Evolutionary conservation across 2,329 filamentous ascomycete genomes (phyloP).

Genomic region (Penicillium sp.): DNA sequence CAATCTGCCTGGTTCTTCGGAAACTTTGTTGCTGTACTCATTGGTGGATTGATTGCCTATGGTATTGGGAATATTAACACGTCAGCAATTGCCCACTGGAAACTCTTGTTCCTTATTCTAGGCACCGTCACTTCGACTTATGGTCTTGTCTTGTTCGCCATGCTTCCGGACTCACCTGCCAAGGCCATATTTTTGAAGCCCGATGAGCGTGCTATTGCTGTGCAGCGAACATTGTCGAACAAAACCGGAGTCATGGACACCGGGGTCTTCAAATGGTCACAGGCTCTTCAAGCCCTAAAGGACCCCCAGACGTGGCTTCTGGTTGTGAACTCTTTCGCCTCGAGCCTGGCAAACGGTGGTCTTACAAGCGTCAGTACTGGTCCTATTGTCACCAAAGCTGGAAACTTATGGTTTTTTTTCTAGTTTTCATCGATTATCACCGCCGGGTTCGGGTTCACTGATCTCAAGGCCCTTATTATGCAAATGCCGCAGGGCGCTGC

Average conservation of each 20-base stretch:
- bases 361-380: slow-evolving; percentile 13
- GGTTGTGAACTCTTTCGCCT: slow-evolving; percentile 12
- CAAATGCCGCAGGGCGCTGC: slow-evolving; percentile 20
- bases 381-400: too few relatives aligned
- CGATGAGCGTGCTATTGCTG: slow-evolving; percentile 8
- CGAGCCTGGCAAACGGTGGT: slow-evolving; percentile 16
- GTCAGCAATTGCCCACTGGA: slow-evolving; percentile 1
- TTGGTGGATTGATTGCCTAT: slow-evolving; percentile 31
- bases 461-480: slow-evolving; percentile 16
- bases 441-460: slow-evolving; percentile 15
- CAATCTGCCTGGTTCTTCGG: slow-evolving; percentile 20
- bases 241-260: slow-evolving; percentile 12
- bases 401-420: not conserved
- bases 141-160: not conserved
- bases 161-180: slow-evolving; percentile 3
- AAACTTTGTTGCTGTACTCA: slow-evolving; percentile 20
- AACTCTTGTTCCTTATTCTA: slow-evolving; percentile 11
- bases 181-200: slow-evolving; percentile 5
- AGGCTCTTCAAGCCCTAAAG: slow-evolving; percentile 7
- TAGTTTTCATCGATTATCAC: slow-evolving; percentile 19
- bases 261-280: slow-evolving; percentile 12
- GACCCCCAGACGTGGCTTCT: slow-evolving; percentile 17
- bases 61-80: slow-evolving; percentile 26
- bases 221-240: slow-evolving; percentile 11
- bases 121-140: slow-evolving; percentile 5